These are phyloP conservation scores for Eimeria acervulina DNA, from an alignment of 169 alveolate genomes.

Conservation along the genomic window DNA sequence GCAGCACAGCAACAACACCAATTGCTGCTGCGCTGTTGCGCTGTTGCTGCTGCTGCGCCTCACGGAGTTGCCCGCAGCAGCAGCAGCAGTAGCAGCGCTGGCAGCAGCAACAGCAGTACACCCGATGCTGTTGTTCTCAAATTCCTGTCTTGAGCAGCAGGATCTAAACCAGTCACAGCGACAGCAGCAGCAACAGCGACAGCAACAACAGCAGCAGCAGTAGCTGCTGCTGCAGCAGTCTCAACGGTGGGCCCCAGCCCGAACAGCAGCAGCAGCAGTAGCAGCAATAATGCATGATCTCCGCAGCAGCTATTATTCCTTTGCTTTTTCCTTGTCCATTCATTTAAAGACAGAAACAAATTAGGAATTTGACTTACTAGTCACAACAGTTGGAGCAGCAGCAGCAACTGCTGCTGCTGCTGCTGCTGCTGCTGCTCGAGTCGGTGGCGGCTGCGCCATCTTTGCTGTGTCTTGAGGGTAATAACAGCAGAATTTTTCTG, in stretches of 20 bases:
- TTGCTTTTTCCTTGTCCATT: not conserved
- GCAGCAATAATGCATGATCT: not conserved
- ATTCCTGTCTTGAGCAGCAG: too few species aligned
- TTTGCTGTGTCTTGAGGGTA: not conserved
- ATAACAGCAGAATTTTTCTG: not conserved
- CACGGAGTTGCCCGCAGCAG: too few species aligned
- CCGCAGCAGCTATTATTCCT: not conserved
- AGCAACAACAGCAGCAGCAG: too few species aligned
- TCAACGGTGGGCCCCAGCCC: not conserved
- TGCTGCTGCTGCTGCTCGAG: conserved; percentile 50
- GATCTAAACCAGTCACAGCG: too few species aligned
- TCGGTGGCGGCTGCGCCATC: not conserved
- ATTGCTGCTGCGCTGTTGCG: too few species aligned
- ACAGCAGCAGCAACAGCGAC: too few species aligned
- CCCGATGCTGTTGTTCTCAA: too few species aligned
- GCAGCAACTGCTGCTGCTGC: not conserved
- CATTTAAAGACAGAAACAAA: not conserved
- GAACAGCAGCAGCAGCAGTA: conserved; percentile 45
- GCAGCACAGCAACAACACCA: too few species aligned
- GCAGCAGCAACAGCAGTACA: too few species aligned
- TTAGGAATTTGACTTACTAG: not conserved
- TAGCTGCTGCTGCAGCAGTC: not conserved
- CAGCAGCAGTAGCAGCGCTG: too few species aligned
- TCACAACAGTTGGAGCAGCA: not conserved
- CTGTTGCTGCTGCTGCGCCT: too few species aligned